Evolutionary conservation across 345 rosid genomes (phyloP), one percentile per base, ranked within the genome.

Genomic region (Eucalyptus sp.): DNA sequence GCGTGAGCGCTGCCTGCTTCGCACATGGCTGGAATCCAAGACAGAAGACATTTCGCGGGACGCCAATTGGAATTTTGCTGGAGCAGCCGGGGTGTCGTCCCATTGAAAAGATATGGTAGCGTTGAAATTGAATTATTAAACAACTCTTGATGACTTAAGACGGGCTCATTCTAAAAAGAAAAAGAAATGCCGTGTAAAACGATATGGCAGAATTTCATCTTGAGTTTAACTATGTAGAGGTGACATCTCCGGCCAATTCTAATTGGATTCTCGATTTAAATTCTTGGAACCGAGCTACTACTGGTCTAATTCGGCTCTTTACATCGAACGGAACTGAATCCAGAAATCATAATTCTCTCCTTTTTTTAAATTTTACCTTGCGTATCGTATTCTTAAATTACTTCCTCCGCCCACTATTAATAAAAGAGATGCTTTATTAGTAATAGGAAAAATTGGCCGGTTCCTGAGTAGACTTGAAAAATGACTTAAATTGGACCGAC

Each of bases 401-500:
- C 44, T 1, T 3, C 44, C 3, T 13, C 18, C 1, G 0, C 18
- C 17, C 15, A 7, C 25, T 56, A 9, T 52, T 7, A 54, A 20
- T 10, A 24, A 24, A 13, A 27, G 5, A 27, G 17, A 62, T 62
- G 33, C 7, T 62, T 62, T 62, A 62, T 15, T 29, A 29, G 80
- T 18, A 31, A 68, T 16, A 68, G 31, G 16, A 33, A 33, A 33
- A 68, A 64, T 64, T 14, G 18, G 0, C 1, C 0, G 0, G 1
- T 13, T 64, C 18, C 0, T 8, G 0, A n/a, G 37, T 64, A 64
- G 20, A 14, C 18, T 64, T 13, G 18, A 52, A 52, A 52, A 52
- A 18, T 0, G 10, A 17, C 13, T 1, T 1, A 0, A 3, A 66
- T 0, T 2, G 6, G 3, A 7, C 2, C 0, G 12, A 8, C 3